These are phyloP conservation scores for Quercus cerris DNA, from an alignment of 306 rosid species.

Conservation along the genomic window DNA sequence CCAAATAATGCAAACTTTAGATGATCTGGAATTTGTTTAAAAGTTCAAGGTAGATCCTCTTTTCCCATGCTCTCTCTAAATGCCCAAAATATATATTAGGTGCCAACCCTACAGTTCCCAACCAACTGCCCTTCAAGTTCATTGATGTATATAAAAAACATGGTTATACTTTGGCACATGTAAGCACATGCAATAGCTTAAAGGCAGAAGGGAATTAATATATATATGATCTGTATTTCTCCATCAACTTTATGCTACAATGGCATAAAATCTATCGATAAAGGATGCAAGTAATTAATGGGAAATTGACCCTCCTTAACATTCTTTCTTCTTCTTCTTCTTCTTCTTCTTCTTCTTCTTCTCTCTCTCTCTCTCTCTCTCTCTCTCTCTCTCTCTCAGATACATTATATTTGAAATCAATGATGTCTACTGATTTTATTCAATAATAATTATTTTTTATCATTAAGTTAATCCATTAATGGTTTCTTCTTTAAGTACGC, in stretches of 20 bases:
- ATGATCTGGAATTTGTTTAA: constrained; percentile 10
- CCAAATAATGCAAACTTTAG: constrained; percentile 10
- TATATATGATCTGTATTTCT: not conserved
- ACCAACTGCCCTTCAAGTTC: constrained; percentile 17
- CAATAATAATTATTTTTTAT: too few species aligned
- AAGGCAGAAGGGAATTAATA: not conserved
- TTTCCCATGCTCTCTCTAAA: not conserved
- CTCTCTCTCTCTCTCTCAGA: too few species aligned
- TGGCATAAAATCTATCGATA: too few species aligned
- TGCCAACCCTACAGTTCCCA: not conserved
- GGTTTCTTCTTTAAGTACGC: too few species aligned
- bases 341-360: too few species aligned
- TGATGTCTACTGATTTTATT: too few species aligned
- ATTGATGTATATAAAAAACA: constrained; percentile 7
- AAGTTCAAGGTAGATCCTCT: not conserved
- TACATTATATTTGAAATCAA: too few species aligned
- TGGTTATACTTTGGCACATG: constrained; percentile 13
- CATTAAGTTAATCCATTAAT: too few species aligned
- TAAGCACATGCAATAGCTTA: constrained; percentile 12
- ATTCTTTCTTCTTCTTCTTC: too few species aligned
- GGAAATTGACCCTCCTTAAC: too few species aligned
- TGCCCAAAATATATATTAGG: not conserved
- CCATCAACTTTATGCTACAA: not conserved
- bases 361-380: too few species aligned
- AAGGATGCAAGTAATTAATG: too few species aligned